Evolutionary conservation across 225 moss, liverwort and hornwort genomes (phyloP), one percentile per base, ranked within the genome.

Genomic region (Climacium dendroides): DNA sequence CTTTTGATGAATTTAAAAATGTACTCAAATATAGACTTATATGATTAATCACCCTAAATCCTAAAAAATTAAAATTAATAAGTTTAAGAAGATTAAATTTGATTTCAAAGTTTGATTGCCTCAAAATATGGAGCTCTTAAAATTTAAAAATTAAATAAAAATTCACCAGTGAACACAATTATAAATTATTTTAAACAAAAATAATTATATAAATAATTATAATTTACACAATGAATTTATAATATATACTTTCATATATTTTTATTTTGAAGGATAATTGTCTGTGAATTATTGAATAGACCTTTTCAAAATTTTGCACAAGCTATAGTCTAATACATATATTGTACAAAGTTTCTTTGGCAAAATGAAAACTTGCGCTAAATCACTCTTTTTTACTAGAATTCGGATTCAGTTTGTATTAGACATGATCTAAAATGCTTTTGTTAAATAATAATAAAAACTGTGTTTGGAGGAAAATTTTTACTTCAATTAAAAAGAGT

Each of bases 331-430:
- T 28, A 29, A 41, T 59, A 41, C 19, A 59, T 2, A 13, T 43
- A 2, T 19, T 79, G 14, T 1, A 2, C 30, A 41, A 26, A 17
- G 1, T 3, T 37, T 37, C 16, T 78, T 0, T 1, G 1, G 1
- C 4, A 37, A 25, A 37, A 26, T 37, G 26, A 57, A 37, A 52
- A 57, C 6, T 57, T 57, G 3, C 2, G 0, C 28, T 57, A 28
- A 39, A 17, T 57, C 24, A 26, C 26, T 37, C 1, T 25, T 55
- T 55, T 10, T 0, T 23, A 11, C 4, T 37, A 54, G 7, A 39
- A 57, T 5, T 57, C 57, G 4, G 10, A 0, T 17, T 26, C 26
- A 37, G 3, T 37, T 55, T 57, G 22, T 35, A 22, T 22, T 5
- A 54, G 0, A 6, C 1, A n/a, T 23, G 6, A 25, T 39, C 0